phyloP scores from a whole-genome alignment of 2,329 filamentous ascomycete genomes.

The Boeremia lycopersici region DNA sequence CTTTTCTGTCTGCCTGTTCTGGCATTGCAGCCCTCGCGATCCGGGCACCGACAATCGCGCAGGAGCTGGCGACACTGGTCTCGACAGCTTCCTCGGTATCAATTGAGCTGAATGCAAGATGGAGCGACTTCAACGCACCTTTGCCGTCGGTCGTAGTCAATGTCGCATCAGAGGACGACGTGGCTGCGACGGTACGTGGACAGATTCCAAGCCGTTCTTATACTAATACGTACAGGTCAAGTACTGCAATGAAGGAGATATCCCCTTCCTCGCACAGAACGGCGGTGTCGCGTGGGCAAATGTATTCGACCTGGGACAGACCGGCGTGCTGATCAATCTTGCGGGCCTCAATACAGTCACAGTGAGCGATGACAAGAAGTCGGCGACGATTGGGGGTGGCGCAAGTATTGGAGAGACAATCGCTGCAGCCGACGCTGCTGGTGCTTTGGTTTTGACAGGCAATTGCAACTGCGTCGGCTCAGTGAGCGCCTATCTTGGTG shows the following conservation, averaged over 20 bases:
- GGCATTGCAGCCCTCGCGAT: conserved; percentile 21
- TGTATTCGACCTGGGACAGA: conserved; percentile 28
- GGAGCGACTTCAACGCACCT: conserved; percentile 31
- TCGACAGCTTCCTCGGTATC: conserved; percentile 21
- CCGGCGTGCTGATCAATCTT: conserved; percentile 41
- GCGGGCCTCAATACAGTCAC: conserved; percentile 32
- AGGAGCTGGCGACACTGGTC: conserved; percentile 21
- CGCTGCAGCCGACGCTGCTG: conserved; percentile 47
- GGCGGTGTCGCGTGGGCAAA: conserved; percentile 37
- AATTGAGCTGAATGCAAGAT: conserved; percentile 24
- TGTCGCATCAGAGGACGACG: conserved; percentile 27
- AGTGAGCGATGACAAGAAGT: conserved; percentile 31
- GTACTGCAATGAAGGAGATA: conserved; percentile 23
- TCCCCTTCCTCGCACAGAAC: conserved; percentile 37
- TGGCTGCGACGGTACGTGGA: conserved; percentile 25
- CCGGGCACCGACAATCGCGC: conserved; percentile 15
- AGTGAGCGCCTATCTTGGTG: conserved; percentile 49
- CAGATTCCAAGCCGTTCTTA: no score
- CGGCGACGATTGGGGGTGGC: conserved; percentile 38
- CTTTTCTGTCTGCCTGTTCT: conserved; percentile 16
- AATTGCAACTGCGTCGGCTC: conserved; percentile 43
- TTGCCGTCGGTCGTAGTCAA: conserved; percentile 28
- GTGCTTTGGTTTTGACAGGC: conserved; percentile 35
- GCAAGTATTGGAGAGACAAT: conserved; percentile 46
- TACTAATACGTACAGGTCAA: conserved; percentile 25